Evolutionary conservation across 2,329 filamentous ascomycete species (phyloP).

Genomic region (Botrytis cinerea): DNA sequence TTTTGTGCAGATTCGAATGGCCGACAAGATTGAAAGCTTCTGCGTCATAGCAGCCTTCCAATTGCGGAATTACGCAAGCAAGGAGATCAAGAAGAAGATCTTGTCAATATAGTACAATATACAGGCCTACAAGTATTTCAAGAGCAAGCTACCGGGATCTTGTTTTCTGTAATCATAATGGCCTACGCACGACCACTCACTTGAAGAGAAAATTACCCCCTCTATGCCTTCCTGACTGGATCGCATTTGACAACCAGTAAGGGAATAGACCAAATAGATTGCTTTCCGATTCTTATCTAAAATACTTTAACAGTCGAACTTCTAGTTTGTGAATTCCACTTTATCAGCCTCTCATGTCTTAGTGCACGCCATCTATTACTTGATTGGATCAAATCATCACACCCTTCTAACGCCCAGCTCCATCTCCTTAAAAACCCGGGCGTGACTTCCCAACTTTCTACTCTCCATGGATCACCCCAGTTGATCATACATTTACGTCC

Average conservation of each 20-base stretch:
- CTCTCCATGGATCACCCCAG: conserved; percentile 30
- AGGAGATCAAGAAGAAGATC: too few species aligned
- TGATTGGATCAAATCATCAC: conserved; percentile 30
- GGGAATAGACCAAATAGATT: not conserved
- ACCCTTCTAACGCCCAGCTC: conserved; percentile 30
- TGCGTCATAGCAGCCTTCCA: too few species aligned
- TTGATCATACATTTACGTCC: conserved; percentile 27
- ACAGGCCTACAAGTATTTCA: too few species aligned
- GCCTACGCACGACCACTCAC: too few species aligned
- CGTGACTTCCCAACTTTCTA: conserved; percentile 32
- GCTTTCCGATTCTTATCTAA: not conserved
- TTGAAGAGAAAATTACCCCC: too few species aligned
- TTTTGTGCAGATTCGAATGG: too few species aligned
- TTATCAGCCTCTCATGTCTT: not conserved
- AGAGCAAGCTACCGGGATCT: too few species aligned
- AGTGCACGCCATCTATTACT: conserved; percentile 30
- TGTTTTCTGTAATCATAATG: too few species aligned
- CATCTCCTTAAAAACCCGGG: conserved; percentile 30
- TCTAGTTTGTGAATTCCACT: not conserved
- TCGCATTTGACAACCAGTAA: not conserved
- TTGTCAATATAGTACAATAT: too few species aligned
- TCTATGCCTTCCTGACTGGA: not conserved
- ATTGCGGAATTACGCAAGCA: too few species aligned
- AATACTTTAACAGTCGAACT: not conserved
- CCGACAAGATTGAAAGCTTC: too few species aligned